phyloP scores from a whole-genome alignment of 352 stramenopile species.

The Pythium folliculosum region DNA sequence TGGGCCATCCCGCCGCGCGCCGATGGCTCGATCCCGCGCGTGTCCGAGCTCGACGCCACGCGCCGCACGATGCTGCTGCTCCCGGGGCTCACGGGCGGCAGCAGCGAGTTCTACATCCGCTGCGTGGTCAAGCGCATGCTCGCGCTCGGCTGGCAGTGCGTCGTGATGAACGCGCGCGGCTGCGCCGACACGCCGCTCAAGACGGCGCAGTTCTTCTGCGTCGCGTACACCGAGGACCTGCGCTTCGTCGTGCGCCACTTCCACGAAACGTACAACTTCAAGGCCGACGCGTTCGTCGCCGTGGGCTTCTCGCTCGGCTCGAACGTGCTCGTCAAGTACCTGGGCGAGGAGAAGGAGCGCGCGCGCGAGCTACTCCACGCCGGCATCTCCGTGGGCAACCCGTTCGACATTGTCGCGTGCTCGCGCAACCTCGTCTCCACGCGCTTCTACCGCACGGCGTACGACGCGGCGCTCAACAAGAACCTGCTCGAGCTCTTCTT shows the following conservation, averaged over 20 bases:
- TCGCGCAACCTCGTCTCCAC: conserved; percentile 46
- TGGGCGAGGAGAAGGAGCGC: conserved; percentile 54
- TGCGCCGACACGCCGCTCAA: conserved; percentile 65
- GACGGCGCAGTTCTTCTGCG: conserved; percentile 67
- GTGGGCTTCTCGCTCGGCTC: conserved; percentile 72
- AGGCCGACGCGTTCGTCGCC: conserved; percentile 42
- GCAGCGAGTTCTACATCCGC: conserved; percentile 69
- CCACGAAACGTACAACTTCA: conserved; percentile 41
- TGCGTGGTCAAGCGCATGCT: conserved; percentile 45
- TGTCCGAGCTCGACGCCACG: conserved; percentile 39
- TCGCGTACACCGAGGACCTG: conserved; percentile 70
- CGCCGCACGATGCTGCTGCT: conserved; percentile 54
- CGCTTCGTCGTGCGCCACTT: conserved; percentile 51
- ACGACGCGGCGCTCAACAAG: conserved; percentile 49
- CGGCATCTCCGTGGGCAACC: conserved; percentile 69
- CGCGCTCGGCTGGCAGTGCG: conserved; percentile 57
- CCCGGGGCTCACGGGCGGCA: conserved; percentile 63
- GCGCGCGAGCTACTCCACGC: conserved; percentile 41
- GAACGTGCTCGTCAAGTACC: conserved; percentile 79
- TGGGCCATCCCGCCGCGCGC: conserved; percentile 52
- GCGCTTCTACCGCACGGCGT: conserved; percentile 60
- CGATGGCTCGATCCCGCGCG: conserved; percentile 21
- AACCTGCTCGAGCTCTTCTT: conserved; percentile 65
- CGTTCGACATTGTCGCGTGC: conserved; percentile 60
- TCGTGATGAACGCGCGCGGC: conserved; percentile 72